phyloP scores from a whole-genome alignment of 768 basidiomycete species.

The Pholiota microspora region DNA sequence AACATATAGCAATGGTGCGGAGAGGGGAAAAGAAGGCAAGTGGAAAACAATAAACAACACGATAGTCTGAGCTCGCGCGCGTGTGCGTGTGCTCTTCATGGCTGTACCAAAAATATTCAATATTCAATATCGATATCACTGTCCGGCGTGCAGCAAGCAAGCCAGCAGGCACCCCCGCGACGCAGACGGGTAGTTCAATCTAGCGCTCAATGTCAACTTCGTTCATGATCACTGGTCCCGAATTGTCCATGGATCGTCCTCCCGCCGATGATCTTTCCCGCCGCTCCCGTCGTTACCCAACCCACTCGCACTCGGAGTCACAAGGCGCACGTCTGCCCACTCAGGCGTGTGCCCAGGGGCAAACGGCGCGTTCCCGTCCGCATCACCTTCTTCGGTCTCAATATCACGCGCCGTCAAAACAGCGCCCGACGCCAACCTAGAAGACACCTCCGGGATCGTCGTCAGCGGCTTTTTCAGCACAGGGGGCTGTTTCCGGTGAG shows the following conservation, averaged over 20 bases:
- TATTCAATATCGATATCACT: background rate
- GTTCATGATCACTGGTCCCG: background rate
- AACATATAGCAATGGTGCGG: too few relatives aligned
- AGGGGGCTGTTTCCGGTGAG: background rate
- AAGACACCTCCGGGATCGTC: background rate
- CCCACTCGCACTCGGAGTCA: background rate
- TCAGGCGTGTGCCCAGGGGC: background rate
- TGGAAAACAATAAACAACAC: background rate
- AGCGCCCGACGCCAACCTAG: background rate
- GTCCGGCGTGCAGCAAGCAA: background rate
- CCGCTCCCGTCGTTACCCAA: background rate
- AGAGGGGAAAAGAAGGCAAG: background rate
- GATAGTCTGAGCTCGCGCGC: background rate
- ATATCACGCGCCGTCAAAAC: background rate
- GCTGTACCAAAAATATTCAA: background rate
- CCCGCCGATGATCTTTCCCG: background rate
- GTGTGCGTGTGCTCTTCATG: background rate
- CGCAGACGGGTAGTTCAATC: background rate
- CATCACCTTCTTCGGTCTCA: background rate
- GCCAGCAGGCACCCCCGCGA: background rate
- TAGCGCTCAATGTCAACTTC: background rate
- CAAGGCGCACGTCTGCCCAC: background rate
- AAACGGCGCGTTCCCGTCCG: background rate
- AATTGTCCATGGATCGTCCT: background rate
- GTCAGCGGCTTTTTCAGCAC: constrained; percentile 1